Conservation (phyloP, 768 basidiomycete genomes). For the Termitomyces bulborhizus region DNA sequence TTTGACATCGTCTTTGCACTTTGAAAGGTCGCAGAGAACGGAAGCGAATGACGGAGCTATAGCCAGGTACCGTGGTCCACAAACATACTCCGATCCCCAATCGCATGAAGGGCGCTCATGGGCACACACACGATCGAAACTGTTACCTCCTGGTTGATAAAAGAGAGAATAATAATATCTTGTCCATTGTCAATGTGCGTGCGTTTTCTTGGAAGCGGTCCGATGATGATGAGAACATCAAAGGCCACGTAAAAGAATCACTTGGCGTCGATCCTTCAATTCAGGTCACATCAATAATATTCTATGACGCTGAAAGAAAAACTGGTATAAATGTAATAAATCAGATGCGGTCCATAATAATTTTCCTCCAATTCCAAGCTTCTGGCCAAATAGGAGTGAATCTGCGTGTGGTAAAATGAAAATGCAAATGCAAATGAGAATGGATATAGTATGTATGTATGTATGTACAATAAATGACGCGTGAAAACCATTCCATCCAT, state of each 20-base stretch:
- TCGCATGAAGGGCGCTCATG: too few relatives aligned
- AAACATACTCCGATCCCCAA: background rate
- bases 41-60: too few relatives aligned
- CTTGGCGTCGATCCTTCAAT: too few relatives aligned
- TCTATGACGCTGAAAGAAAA: background rate
- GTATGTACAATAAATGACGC: background rate
- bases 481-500: background rate
- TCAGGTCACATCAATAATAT: background rate
- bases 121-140: too few relatives aligned
- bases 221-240: background rate
- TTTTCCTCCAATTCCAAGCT: constrained; percentile 4
- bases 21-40: background rate
- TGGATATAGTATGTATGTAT: background rate
- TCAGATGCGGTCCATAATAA: constrained; percentile 3
- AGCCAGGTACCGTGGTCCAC: background rate
- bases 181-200: background rate
- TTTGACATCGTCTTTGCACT: constrained; percentile 5
- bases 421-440: background rate
- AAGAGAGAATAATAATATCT: background rate
- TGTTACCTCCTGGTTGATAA: background rate
- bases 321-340: constrained; percentile 7
- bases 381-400: background rate
- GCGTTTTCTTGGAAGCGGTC: background rate
- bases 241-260: too few relatives aligned
- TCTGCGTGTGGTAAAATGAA: background rate